Base-by-base conservation (phyloP, 1,139 yeast genomes). In the Debaryomyces sp. region DNA sequence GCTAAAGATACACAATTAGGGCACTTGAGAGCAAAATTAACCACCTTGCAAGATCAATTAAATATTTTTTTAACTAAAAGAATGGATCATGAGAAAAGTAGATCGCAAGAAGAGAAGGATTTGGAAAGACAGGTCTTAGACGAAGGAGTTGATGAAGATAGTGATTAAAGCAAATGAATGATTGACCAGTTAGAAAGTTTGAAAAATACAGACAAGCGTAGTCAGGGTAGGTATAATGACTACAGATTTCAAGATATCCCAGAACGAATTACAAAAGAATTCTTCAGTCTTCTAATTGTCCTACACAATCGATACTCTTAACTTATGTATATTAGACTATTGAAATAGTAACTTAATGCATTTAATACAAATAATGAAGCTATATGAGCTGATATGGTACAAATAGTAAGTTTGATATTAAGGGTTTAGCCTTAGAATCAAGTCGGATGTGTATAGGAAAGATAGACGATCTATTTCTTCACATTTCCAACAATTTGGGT, bases 11-110 rank as follows among this genome's bases (percentile, higher is more conserved):
- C 84, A 0, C 62, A 69, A 3, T 67, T 87, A 54, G 89, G 95
- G 1, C 62, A 71, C 12, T 72, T 89, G 41, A 72, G 96, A 50
- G 82, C 82, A 7, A 76, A 80, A 54, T 68, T 87, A 44, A 85
- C 92, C 2, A 79, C 83, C 6, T 62, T 89, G 18, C 96, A 89
- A 59, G 91, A 87, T 59, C 81, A 87, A 47, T 73, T 89, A 41
- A 89, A 89, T 57, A 76, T 64, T 43, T 88, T 80, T 55, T 68
- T 89, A 46, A 89, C 96, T 0, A 76, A 74, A 35, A 69, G 85
- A 55, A 88, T 89, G 89, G 61, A 70, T 43, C 59, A 60, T 37
- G 73, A 63, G 35, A 66, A 70, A 50, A 56, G 53, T 33, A 53
- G 53, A 41, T 55, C 51, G 33, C 49, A 52, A 12, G 64, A 59